Conservation (phyloP, 2,329 filamentous ascomycete species). For the Penicillium fuscoglaucum region DNA sequence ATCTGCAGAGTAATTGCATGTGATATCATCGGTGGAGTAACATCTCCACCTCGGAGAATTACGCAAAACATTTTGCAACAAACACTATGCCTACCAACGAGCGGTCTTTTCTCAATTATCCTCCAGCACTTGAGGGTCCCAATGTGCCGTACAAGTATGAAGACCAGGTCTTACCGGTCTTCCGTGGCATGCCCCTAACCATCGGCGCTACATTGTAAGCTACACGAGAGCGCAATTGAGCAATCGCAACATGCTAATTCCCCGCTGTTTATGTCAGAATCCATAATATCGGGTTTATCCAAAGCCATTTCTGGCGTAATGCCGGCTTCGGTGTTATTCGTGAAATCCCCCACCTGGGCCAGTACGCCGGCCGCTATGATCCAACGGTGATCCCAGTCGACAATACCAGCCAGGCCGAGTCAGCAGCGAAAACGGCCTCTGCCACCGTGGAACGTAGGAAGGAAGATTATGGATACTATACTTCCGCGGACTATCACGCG, state of each 20-base stretch:
- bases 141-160: slow-evolving; percentile 48
- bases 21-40: slow-evolving; percentile 10
- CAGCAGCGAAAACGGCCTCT: slow-evolving; percentile 19
- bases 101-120: slow-evolving; percentile 38
- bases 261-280: slow-evolving; percentile 46
- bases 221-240: slow-evolving; percentile 1
- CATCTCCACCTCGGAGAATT: background rate
- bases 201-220: slow-evolving; percentile 63
- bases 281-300: slow-evolving; percentile 60
- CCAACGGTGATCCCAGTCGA: slow-evolving; percentile 56
- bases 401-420: slow-evolving; percentile 16
- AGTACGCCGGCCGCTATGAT: slow-evolving; percentile 56
- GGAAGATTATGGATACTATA: slow-evolving; percentile 58
- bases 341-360: slow-evolving; percentile 55
- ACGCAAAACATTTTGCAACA: background rate
- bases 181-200: slow-evolving; percentile 65
- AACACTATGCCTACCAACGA: slow-evolving; percentile 23
- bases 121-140: slow-evolving; percentile 42
- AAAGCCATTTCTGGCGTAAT: slow-evolving; percentile 69
- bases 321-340: slow-evolving; percentile 64
- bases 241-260: slow-evolving; percentile 4
- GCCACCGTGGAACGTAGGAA: slow-evolving; percentile 39
- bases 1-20: background rate
- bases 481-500: slow-evolving; percentile 73
- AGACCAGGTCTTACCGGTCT: slow-evolving; percentile 66